Evolutionary conservation across 148 eudicot genomes (phyloP), one percentile per base, ranked within the genome.

Genomic region (Polygonum aviculare): DNA sequence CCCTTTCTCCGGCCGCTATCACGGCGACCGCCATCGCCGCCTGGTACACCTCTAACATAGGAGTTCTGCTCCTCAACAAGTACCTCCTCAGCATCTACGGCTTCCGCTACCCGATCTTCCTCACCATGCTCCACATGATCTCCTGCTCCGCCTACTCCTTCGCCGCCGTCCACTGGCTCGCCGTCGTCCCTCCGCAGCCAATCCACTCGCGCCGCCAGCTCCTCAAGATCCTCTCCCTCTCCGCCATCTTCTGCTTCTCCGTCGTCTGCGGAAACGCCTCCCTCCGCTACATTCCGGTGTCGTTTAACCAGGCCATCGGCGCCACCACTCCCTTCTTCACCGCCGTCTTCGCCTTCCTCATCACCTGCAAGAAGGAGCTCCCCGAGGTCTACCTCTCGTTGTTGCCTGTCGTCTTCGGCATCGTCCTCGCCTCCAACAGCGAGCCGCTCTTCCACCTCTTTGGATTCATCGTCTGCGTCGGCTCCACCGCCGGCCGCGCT

Each of bases 241-340:
- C 90, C 19, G 33, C 75, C 11, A 88, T 93, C 22, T 93, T 93
- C 78, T 93, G 88, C 78, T 86, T 89, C 82, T 93, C 98, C 12
- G 98, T 93, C 33, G 98, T 93, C 0, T 90, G 93, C 62, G 98
- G 98, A 0, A 93, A 93, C 40, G 81, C 93, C 0, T 93, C 98
- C 0, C 77, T 93, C 0, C 83, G 87, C 16, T 93, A 86, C 84
- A 83, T 93, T 2, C 98, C 96, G 0, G 92, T 93, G 0, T 93
- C 98, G 1, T 93, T 93, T 59, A 93, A 93, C 71, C 98, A 93
- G 21, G 96, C 98, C 0, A 91, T 93, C 6, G 98, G 98, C 6
- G 96, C 98, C 0, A 93, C 98, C 0, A 93, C 98, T 0, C 98
- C 98, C 0, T 93, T 93, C 71, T 93, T 93, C 78, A 93, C 98